Evolutionary conservation across 495 filamentous ascomycete species (phyloP).

Genomic region (Staphylotrichum longicolle): DNA sequence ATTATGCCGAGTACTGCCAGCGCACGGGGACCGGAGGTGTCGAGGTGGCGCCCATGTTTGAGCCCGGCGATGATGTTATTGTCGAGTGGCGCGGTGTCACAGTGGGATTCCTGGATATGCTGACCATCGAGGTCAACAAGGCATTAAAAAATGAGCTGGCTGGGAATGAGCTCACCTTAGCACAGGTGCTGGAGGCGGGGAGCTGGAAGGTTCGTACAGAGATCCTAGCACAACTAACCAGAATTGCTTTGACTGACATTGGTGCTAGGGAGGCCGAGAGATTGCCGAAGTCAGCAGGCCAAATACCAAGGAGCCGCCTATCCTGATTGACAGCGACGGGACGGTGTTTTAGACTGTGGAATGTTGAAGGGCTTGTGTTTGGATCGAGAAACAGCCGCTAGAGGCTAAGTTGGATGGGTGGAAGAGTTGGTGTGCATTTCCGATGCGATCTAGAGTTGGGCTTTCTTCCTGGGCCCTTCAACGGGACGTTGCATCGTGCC

Average conservation of each 20-base stretch:
- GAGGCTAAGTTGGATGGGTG: neutral
- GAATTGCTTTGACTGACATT: neutral
- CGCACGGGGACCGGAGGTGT: slow-evolving; percentile 69
- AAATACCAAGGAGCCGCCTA: slow-evolving; percentile 95
- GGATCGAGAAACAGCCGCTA: too few species aligned
- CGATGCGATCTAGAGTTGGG: neutral
- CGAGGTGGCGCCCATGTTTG: slow-evolving; percentile 74
- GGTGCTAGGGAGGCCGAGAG: slow-evolving; percentile 80
- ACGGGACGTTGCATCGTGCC: neutral
- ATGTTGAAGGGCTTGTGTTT: too few species aligned
- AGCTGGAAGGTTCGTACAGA: slow-evolving; percentile 76
- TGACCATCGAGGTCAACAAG: slow-evolving; percentile 70
- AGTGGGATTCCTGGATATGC: slow-evolving; percentile 75
- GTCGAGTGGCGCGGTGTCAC: slow-evolving; percentile 86
- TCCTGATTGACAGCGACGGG: slow-evolving; percentile 93
- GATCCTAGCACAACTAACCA: slow-evolving; percentile 29
- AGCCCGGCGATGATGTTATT: slow-evolving; percentile 76
- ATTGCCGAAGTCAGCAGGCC: slow-evolving; percentile 92
- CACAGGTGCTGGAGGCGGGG: slow-evolving; percentile 85
- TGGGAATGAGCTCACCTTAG: slow-evolving; percentile 61
- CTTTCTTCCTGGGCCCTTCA: neutral
- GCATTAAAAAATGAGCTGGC: slow-evolving; percentile 47
- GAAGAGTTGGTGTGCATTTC: neutral
- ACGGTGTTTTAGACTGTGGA: slow-evolving; percentile 66
- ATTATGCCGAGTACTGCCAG: slow-evolving; percentile 70